Evolutionary conservation across 306 rosid species (phyloP), one percentile per base, ranked within the genome.

Genomic region (Vigna reflexopilosa): DNA sequence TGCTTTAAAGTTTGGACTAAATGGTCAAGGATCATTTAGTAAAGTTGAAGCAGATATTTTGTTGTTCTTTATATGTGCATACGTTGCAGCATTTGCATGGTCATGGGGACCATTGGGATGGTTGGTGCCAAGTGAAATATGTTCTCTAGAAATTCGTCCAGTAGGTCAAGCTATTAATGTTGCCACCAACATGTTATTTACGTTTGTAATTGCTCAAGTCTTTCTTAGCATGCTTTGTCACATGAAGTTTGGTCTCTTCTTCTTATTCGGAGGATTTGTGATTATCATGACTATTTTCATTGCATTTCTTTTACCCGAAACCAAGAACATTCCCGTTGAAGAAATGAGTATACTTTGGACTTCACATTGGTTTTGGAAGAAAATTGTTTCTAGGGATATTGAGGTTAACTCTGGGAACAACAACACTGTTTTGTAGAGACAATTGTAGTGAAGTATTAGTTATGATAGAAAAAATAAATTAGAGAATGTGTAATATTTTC

Each of bases 61-160:
- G 3, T 17, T 89, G 67, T 8, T 81, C n/a, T 77, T 91, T 20
- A 85, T 91, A 5, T 91, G 93, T 36, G 6, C 30, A 7, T 91
- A 87, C 32, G 92, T 89, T 47, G 93, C 93, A 19, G 92, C 86
- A 48, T 91, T 81, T 16, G 92, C 93, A 0, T 91, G 97, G 97
- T 91, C 93, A 4, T 91, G 97, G 92, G 93, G 92, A 0, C 93
- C 91, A 11, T 45, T 91, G 17, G 91, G 89, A 13, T 91, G 91
- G 96, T 78, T 89, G 49, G 82, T 91, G 2, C 96, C 93, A 0
- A 84, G 89, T 47, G 93, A 91, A 66, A 81, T 87, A 6, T 91
- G 91, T 34, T 71, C 91, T 10, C 66, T 89, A 0, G 93, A 87
- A 65, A 59, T 89, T 55, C 74, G 96, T 58, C 81, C 93, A 0